A percentile compares a stretch with the other conserved stretches of the same genome.
phyloP scores from a whole-genome alignment of 306 rosid genomes.

The Prunus padus region DNA sequence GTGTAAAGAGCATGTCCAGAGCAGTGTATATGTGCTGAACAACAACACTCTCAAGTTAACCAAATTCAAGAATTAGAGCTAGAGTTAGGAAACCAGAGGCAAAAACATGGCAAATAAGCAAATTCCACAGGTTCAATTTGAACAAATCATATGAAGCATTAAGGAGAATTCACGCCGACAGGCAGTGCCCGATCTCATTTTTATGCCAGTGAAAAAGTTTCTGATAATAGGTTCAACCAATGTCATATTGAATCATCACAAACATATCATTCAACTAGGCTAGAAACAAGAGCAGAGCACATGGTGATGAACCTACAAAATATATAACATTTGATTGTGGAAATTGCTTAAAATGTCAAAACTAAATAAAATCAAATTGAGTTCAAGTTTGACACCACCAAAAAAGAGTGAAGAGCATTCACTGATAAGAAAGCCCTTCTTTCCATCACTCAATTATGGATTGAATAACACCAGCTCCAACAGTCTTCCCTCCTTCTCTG shows the following conservation, averaged over 20 bases:
- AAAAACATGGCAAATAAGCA: neutral
- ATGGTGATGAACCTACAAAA: constrained; percentile 50
- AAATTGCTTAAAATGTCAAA: constrained; percentile 36
- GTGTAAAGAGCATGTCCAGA: neutral
- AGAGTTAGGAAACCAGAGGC: neutral
- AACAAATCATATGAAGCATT: too few relatives aligned
- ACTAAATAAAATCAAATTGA: constrained; percentile 34
- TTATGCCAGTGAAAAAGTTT: neutral
- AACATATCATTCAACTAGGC: constrained; percentile 39
- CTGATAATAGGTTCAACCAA: constrained; percentile 15
- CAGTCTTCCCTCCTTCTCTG: constrained; percentile 92
- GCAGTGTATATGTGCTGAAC: neutral
- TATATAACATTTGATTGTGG: constrained; percentile 50
- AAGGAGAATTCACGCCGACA: too few relatives aligned
- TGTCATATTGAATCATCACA: constrained; percentile 28
- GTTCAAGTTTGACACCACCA: constrained; percentile 38
- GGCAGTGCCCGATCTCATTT: too few relatives aligned
- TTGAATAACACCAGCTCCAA: constrained; percentile 89
- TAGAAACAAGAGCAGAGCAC: constrained; percentile 33
- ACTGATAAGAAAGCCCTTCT: constrained; percentile 3
- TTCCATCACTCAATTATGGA: constrained; percentile 61
- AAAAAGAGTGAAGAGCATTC: constrained; percentile 24
- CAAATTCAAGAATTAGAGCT: too few relatives aligned
- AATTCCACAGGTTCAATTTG: neutral
- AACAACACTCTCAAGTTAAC: too few relatives aligned